Evolutionary conservation across 768 basidiomycete genomes (phyloP).

Genomic region (Tricholoma saponaceum): DNA sequence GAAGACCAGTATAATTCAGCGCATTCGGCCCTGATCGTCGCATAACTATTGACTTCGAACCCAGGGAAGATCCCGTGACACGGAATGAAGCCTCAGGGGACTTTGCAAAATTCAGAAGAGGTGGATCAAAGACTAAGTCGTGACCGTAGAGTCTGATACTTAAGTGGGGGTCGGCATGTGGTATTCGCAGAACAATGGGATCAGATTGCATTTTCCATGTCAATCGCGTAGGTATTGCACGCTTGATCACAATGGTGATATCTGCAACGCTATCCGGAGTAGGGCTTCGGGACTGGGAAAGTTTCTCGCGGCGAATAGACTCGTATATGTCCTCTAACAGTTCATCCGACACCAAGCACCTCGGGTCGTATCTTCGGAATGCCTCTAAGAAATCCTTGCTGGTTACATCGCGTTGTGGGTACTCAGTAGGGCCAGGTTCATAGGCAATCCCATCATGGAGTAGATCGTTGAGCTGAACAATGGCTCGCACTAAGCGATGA

Average conservation of each 20-base stretch:
- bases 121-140: conserved; percentile 85
- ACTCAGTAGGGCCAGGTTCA: conserved; percentile 51
- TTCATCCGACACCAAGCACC: conserved; percentile 68
- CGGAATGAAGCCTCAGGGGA: conserved; percentile 85
- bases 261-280: conserved; percentile 39
- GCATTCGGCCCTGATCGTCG: conserved; percentile 82
- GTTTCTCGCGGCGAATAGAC: conserved; percentile 67
- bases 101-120: conserved; percentile 72
- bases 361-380: conserved; percentile 75
- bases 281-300: conserved; percentile 64
- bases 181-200: conserved; percentile 80
- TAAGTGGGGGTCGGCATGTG: conserved; percentile 79
- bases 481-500: conserved; percentile 69
- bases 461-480: conserved; percentile 86
- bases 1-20: conserved; percentile 74
- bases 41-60: conserved; percentile 79
- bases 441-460: conserved; percentile 73
- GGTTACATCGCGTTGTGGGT: conserved; percentile 57
- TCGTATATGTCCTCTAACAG: conserved; percentile 74
- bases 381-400: conserved; percentile 79
- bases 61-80: conserved; percentile 82
- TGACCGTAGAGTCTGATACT: conserved; percentile 83
- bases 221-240: conserved; percentile 68
- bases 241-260: conserved; percentile 64
- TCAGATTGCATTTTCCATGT: conserved; percentile 90